Percentiles rank a stretch among this genome's conserved stretches.
These are phyloP conservation scores for Penicillium sp. DNA, from an alignment of 2,329 filamentous ascomycete species.

Conservation along the genomic window DNA sequence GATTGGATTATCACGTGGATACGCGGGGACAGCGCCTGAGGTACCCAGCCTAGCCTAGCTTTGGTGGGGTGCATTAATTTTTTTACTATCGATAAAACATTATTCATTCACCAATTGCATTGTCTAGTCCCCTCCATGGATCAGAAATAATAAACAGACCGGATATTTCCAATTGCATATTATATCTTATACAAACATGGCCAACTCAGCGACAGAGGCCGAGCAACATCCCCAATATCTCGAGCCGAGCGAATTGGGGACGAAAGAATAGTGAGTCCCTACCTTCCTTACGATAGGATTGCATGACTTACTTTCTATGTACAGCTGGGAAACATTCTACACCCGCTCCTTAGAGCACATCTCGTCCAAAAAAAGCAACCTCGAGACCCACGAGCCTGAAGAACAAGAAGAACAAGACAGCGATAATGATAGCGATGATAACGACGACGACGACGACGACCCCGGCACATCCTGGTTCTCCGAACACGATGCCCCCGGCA, in stretches of 20 bases:
- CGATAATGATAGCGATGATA: constrained; percentile 61
- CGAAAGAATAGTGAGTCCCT: constrained; percentile 75
- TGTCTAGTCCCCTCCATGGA: no score
- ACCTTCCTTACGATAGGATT: no score
- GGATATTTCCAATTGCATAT: not conserved
- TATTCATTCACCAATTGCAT: not conserved
- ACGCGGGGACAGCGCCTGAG: not conserved
- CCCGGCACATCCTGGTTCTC: constrained; percentile 95
- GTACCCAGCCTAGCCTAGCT: not conserved
- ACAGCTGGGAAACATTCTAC: constrained; percentile 62
- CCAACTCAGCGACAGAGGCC: not conserved
- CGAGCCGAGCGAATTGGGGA: constrained; percentile 75
- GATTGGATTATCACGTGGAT: not conserved
- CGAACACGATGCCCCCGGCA: constrained; percentile 81
- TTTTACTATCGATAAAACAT: not conserved
- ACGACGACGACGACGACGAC: constrained; percentile 65
- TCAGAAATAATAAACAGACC: no score
- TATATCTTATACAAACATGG: not conserved
- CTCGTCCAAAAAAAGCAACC: constrained; percentile 23
- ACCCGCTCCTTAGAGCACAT: constrained; percentile 39
- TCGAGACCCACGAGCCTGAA: not conserved
- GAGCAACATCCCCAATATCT: constrained; percentile 56
- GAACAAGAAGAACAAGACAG: constrained; percentile 56
- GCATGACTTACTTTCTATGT: not conserved
- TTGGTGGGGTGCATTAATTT: constrained; percentile 1